A percentile compares a stretch with the other conserved stretches of the same genome.
These are phyloP conservation scores for Pholiota conissans DNA, from an alignment of 768 basidiomycete genomes.

Conservation along the genomic window DNA sequence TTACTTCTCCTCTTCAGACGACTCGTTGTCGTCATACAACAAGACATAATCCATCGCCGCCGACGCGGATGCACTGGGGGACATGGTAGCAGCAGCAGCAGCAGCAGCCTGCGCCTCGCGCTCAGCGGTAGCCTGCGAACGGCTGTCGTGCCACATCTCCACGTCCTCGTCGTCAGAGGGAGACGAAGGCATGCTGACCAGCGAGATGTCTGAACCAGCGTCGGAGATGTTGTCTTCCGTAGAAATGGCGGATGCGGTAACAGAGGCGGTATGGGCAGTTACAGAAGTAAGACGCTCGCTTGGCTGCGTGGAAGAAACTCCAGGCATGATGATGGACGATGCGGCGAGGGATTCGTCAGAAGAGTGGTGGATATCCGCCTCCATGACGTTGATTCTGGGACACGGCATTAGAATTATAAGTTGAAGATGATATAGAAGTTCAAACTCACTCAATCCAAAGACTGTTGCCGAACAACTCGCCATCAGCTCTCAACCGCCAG, in stretches of 20 bases:
- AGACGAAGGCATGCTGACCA: slow-evolving; percentile 63
- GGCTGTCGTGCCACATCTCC: slow-evolving; percentile 55
- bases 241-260: slow-evolving; percentile 15
- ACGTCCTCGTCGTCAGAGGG: slow-evolving; percentile 50
- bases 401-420: slow-evolving; percentile 4
- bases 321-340: slow-evolving; percentile 37
- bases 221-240: slow-evolving; percentile 34
- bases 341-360: slow-evolving; percentile 59
- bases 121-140: slow-evolving; percentile 20
- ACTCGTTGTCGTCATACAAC: slow-evolving; percentile 65
- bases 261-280: slow-evolving; percentile 17
- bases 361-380: slow-evolving; percentile 36
- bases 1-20: slow-evolving; percentile 39
- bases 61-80: slow-evolving; percentile 1
- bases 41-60: slow-evolving; percentile 62
- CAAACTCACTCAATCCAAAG: slow-evolving; percentile 77
- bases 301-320: slow-evolving; percentile 21
- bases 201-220: slow-evolving; percentile 50
- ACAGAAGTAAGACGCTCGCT: slow-evolving; percentile 18
- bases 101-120: slow-evolving; percentile 15
- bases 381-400: slow-evolving; percentile 65
- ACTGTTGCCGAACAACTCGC: slow-evolving; percentile 66
- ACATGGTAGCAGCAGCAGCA: neutral
- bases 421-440: neutral
- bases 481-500: slow-evolving; percentile 69